Percentiles rank a stretch among this genome's conserved stretches.
Evolutionary conservation across 1,139 yeast species (phyloP).

Genomic region (Geotrichum citri-aurantii): DNA sequence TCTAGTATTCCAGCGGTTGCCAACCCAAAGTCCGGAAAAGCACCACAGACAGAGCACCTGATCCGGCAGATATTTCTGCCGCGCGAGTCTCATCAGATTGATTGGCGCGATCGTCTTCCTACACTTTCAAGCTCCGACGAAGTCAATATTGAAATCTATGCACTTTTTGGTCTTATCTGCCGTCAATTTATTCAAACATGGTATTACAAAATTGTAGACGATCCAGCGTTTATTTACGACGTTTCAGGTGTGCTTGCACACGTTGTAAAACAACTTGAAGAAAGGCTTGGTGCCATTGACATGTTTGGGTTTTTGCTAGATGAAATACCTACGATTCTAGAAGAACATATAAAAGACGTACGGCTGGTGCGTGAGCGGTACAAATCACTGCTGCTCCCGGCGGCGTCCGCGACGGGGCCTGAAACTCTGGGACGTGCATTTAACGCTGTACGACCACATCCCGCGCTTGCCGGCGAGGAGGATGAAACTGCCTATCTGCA

Average conservation of each 20-base stretch:
- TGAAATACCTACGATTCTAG: constrained; percentile 40
- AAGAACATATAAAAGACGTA: constrained; percentile 35
- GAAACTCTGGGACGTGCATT: constrained; percentile 33
- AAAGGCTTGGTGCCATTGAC: constrained; percentile 34
- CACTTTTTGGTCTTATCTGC: constrained; percentile 41
- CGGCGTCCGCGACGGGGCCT: constrained; percentile 15
- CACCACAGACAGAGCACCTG: constrained; percentile 11
- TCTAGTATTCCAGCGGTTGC: not conserved
- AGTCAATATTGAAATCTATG: constrained; percentile 43
- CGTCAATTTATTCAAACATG: constrained; percentile 45
- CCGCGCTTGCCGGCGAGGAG: constrained; percentile 37
- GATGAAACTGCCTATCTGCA: constrained; percentile 34
- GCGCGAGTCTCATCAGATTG: constrained; percentile 8
- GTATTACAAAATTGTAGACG: constrained; percentile 42
- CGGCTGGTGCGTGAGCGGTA: constrained; percentile 27
- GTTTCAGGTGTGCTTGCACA: constrained; percentile 38
- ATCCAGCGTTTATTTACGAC: constrained; percentile 39
- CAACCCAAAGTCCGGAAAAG: not conserved
- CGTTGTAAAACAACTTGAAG: constrained; percentile 38
- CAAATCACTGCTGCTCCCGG: constrained; percentile 29
- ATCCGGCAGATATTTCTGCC: constrained; percentile 17
- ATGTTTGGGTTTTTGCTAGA: constrained; percentile 38
- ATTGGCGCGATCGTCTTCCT: constrained; percentile 17
- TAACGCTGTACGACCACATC: constrained; percentile 44
- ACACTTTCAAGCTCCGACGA: constrained; percentile 23